phyloP scores from a whole-genome alignment of 2,329 filamentous ascomycete species.

The Colletotrichum sp. region DNA sequence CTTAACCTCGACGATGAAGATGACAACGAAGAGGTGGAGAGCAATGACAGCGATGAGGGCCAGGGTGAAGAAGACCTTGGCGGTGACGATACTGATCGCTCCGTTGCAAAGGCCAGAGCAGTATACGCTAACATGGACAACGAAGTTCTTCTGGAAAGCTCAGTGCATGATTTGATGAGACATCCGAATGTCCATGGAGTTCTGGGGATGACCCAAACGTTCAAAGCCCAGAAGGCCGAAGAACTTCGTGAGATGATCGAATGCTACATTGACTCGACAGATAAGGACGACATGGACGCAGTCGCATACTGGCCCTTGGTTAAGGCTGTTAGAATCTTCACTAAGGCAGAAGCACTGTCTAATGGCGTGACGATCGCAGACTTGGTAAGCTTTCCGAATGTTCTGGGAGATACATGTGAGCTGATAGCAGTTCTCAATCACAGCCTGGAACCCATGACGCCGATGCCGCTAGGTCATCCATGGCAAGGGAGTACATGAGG shows the following conservation, averaged over 20 bases:
- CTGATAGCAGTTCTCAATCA: not conserved
- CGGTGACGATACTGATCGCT: slow-evolving; percentile 27
- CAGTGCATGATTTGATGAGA: not conserved
- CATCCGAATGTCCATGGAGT: not conserved
- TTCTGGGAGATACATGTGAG: fast-evolving
- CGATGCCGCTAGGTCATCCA: slow-evolving; percentile 62
- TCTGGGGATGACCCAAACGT: not conserved
- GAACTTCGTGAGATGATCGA: not conserved
- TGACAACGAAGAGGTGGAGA: slow-evolving; percentile 30
- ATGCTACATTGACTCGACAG: not conserved
- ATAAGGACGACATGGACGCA: not conserved
- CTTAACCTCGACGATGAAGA: slow-evolving; percentile 23
- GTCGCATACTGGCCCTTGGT: slow-evolving; percentile 54
- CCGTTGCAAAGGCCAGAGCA: slow-evolving; percentile 47
- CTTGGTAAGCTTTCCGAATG: slow-evolving; percentile 39
- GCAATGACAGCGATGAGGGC: no score
- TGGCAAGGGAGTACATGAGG: slow-evolving; percentile 64
- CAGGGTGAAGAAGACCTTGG: no score
- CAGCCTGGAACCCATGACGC: slow-evolving; percentile 62
- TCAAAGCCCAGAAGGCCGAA: not conserved
- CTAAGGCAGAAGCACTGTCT: slow-evolving; percentile 34
- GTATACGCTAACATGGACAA: slow-evolving; percentile 42
- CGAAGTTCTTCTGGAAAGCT: not conserved
- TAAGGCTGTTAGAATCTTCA: slow-evolving; percentile 49
- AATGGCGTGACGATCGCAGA: slow-evolving; percentile 44